Evolutionary conservation across 176 grass and related monocot species (phyloP), one percentile per base, ranked within the genome.

Genomic region (Oryza rufipogon): DNA sequence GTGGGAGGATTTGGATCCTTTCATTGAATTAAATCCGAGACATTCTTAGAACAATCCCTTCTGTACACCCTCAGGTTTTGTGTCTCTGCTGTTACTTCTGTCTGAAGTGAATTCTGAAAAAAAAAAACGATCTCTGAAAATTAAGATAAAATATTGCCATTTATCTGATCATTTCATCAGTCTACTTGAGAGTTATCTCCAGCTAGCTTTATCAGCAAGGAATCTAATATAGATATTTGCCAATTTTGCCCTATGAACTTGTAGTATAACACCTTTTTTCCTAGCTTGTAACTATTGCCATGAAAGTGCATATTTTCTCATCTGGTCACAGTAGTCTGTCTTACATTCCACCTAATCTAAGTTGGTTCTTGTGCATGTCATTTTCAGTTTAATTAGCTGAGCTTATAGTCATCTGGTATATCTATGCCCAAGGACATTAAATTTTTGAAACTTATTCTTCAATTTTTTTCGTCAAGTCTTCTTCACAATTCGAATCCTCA

Each of bases 171-270:
- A 16, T 75, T 33, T 16, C 4, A 16, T 47, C 7, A 48, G 6
- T 22, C 70, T 80, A 68, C 22, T 36, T 69, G 23, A 73, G 30
- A 39, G 32, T 80, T 88, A 20, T 41, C 45, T 66, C 26, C 2
- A 25, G 19, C 70, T 82, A 58, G 19, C 32, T 68, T 70, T 13
- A 64, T 38, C 15, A 64, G 70, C 78, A 70, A 54, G 44, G 48
- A 47, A 36, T 81, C 54, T 58, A 25, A 4, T 81, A 19, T 81
- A 81, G 36, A 72, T 77, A 33, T 77, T 71, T 80, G 36, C 56
- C 47, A 45, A 9, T 26, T 79, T 34, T 84, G 34, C 36, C 75
- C 0, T 56, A 4, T 79, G 22, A 74, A 22, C 61, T 84, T 84
- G 75, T 42, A n/a, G 82, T 36, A 46, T 67, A 25, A 38, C 45